A percentile compares a stretch with the other conserved stretches of the same genome.
Conservation (phyloP, 768 basidiomycete species). For the Coprinopsis marcescibilis region DNA sequence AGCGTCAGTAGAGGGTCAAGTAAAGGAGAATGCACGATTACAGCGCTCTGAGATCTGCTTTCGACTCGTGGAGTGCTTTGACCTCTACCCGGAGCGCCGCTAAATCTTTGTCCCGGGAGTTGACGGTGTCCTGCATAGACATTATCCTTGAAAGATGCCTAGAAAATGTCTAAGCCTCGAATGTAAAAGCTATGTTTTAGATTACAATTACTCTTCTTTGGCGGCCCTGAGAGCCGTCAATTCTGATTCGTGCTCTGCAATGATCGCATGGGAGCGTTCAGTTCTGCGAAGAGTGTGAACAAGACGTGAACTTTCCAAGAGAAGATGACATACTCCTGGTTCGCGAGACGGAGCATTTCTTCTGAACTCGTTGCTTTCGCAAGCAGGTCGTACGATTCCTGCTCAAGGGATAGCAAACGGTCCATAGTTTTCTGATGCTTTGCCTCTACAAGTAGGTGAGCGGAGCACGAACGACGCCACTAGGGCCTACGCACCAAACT, state of each 20-base stretch:
- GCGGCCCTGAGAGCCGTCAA: constrained; percentile 12
- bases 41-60: constrained; percentile 22
- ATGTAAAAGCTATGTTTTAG: neutral
- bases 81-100: constrained; percentile 16
- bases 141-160: constrained; percentile 20
- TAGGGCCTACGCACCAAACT: neutral
- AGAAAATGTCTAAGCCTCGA: neutral
- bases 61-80: constrained; percentile 20
- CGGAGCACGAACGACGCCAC: neutral
- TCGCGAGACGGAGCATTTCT: constrained; percentile 16
- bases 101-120: constrained; percentile 22
- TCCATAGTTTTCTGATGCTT: constrained; percentile 20
- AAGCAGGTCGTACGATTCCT: constrained; percentile 21
- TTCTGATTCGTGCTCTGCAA: constrained; percentile 11
- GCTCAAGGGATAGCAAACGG: constrained; percentile 22
- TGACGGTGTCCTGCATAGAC: constrained; percentile 20
- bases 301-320: neutral
- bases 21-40: constrained; percentile 8
- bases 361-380: constrained; percentile 19
- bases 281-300: constrained; percentile 9
- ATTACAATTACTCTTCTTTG: constrained; percentile 17
- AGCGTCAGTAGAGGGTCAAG: neutral
- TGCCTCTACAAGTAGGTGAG: constrained; percentile 14
- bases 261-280: constrained; percentile 7
- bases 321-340: constrained; percentile 13